These are phyloP conservation scores for Macrophomina tecta DNA, from an alignment of 2,329 filamentous ascomycete species.

Conservation along the genomic window DNA sequence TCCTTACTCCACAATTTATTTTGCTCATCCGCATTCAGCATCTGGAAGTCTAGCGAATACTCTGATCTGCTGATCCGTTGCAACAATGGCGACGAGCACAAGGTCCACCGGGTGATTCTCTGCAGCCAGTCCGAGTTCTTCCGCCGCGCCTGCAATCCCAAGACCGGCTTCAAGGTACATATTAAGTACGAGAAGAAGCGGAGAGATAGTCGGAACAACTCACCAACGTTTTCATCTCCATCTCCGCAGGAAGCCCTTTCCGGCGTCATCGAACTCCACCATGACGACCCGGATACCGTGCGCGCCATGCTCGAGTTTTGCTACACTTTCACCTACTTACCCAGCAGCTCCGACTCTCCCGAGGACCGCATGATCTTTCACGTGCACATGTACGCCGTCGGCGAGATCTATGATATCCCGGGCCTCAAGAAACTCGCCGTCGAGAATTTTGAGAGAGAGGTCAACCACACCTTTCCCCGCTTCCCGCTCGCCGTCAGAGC, in stretches of 20 bases:
- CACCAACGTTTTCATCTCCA: constrained; percentile 3
- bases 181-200: constrained; percentile 4
- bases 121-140: constrained; percentile 23
- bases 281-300: constrained; percentile 18
- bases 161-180: constrained; percentile 26
- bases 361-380: constrained; percentile 24
- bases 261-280: constrained; percentile 21
- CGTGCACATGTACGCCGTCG: constrained; percentile 26
- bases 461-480: constrained; percentile 7
- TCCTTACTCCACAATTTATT: background rate
- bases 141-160: constrained; percentile 14
- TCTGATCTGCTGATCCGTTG: constrained; percentile 22
- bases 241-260: constrained; percentile 20
- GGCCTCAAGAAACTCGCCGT: constrained; percentile 13
- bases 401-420: constrained; percentile 21
- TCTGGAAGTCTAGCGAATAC: constrained; percentile 24
- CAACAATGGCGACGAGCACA: constrained; percentile 25
- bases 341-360: background rate
- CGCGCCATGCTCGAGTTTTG: constrained; percentile 24
- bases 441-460: constrained; percentile 14
- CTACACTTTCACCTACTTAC: constrained; percentile 23
- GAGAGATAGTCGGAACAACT: constrained; percentile 6
- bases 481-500: constrained; percentile 47
- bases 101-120: constrained; percentile 22
- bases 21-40: background rate